phyloP scores from a whole-genome alignment of 192 early-diverging fungal genomes.

The Coemansia reversa region DNA sequence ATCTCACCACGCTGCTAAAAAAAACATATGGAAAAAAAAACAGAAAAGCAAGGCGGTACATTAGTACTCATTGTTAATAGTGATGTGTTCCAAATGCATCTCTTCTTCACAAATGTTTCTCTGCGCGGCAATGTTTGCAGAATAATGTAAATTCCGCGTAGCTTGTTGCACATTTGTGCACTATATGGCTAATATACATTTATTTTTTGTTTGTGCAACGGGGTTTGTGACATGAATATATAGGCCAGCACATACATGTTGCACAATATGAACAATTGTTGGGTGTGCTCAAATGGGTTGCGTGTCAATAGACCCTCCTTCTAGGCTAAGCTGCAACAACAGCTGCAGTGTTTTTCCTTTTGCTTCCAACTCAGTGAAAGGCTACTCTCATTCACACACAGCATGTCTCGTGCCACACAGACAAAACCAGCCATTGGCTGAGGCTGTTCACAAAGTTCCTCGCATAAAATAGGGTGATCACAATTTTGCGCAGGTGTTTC shows the following conservation, averaged over 20 bases:
- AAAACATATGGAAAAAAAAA: not conserved
- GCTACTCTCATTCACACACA: not conserved
- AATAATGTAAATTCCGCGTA: not conserved
- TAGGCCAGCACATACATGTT: slow-evolving; percentile 1
- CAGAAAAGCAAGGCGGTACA: not conserved
- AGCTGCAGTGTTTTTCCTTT: not conserved
- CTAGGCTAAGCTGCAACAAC: not conserved
- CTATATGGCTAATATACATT: not conserved
- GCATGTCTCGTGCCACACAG: slow-evolving; percentile 8
- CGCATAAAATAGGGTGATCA: not conserved
- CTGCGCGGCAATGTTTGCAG: not conserved
- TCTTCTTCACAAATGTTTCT: not conserved
- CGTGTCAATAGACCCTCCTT: not conserved
- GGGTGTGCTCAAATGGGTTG: not conserved
- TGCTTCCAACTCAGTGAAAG: not conserved
- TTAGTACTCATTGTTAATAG: not conserved
- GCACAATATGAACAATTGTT: not conserved
- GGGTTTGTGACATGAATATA: not conserved
- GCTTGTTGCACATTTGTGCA: not conserved
- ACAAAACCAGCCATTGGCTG: not conserved
- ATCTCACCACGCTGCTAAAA: slow-evolving; percentile 58
- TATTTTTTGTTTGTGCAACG: not conserved
- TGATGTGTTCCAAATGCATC: not conserved
- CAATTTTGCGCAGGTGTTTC: not conserved
- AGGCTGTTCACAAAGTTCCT: slow-evolving; percentile 5